Evolutionary conservation across 1,284 basidiomycete genomes (phyloP).

Genomic region (Rhizoctonia solani): DNA sequence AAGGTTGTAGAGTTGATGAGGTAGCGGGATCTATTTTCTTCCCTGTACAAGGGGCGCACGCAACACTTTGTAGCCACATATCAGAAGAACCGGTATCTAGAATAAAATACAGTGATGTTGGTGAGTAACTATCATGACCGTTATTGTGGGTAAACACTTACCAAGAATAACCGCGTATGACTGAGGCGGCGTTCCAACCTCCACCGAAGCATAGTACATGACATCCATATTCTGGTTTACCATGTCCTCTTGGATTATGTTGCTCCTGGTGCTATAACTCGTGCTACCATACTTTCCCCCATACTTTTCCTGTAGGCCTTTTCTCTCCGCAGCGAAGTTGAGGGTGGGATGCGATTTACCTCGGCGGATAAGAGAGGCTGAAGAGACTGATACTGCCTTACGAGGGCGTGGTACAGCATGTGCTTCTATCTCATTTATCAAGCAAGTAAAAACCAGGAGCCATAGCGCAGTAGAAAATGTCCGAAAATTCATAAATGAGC

Average conservation of each 20-base stretch:
- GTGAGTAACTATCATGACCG: background rate
- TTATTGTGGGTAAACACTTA: background rate
- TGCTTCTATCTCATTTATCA: background rate
- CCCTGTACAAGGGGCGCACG: conserved; percentile 21
- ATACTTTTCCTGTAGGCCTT: conserved; percentile 10
- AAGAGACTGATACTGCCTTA: conserved; percentile 11
- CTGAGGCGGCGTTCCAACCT: conserved; percentile 28
- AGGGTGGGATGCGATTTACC: conserved; percentile 1
- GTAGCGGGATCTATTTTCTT: conserved; percentile 50
- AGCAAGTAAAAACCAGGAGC: background rate
- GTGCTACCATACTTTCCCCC: background rate
- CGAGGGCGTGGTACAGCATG: background rate
- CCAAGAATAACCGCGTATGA: conserved; percentile 29
- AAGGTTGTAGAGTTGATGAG: conserved; percentile 60
- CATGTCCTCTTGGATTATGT: conserved; percentile 18
- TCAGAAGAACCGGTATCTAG: conserved; percentile 37
- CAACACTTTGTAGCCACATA: conserved; percentile 34
- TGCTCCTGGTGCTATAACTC: background rate
- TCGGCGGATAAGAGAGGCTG: conserved; percentile 11
- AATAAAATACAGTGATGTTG: background rate
- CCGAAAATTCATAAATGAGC: conserved; percentile 32
- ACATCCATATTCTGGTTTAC: conserved; percentile 29
- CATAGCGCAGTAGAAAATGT: conserved; percentile 8
- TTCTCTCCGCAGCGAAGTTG: conserved; percentile 16
- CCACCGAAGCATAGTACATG: conserved; percentile 29